Evolutionary conservation across 805 yeast genomes (phyloP), one percentile per base, ranked within the genome.

Genomic region (Saturnispora besseyi): DNA sequence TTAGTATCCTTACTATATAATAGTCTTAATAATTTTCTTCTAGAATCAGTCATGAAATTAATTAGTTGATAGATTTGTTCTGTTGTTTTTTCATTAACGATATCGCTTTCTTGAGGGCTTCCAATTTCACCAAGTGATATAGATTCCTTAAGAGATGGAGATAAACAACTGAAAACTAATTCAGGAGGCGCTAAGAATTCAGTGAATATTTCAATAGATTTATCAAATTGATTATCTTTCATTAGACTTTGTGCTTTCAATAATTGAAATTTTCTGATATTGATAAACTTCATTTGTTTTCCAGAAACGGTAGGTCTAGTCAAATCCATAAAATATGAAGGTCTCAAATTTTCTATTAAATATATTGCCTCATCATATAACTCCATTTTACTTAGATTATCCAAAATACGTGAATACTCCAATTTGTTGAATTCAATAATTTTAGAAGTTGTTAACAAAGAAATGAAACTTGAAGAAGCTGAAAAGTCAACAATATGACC

Each of bases 151-250:
- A 65, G 28, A 2, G 48, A 30, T 3, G 38, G 31, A 1, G 87
- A 84, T 47, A 75, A 72, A 28, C 76, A 61, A 3, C 62, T 54
- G 2, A 82, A 65, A 0, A 82, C 77, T 4, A 66, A 58, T 34
- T 74, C 70, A 0, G 88, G 88, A 1, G 83, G 76, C 0, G 87
- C 85, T 59, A 81, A 65, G 48, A 70, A 79, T 26, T 75, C 75
- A 5, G 73, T 72, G 48, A 82, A 80, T 15, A 72, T 34, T 46
- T 61, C 56, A 62, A 78, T 64, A 1, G 82, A 71, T 9, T 61
- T 52, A 4, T 62, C 62, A 42, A 65, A 68, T 4, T 66, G 55
- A 4, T 57, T 52, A 13, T 21, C 30, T 8, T 69, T 67, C 24
- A 74, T 46, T 3, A 62, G 54, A 4, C 53, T 46, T 5, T 62